A percentile compares a stretch with the other conserved stretches of the same genome.
Conservation (phyloP, 2,329 filamentous ascomycete species). For the Chrysosporium queenslandicum region DNA sequence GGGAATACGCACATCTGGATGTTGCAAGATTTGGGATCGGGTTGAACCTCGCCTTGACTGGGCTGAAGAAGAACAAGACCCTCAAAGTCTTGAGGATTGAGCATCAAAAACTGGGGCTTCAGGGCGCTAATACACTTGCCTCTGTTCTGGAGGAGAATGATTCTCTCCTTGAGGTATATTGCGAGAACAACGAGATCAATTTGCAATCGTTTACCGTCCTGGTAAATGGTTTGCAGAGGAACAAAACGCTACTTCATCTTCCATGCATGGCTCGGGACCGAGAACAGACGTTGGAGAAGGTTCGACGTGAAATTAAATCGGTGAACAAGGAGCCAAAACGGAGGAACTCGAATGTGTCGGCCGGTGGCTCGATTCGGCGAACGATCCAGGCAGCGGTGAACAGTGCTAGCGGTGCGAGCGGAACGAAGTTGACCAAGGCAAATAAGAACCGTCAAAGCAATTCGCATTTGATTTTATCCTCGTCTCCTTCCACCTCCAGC, state of each 20-base stretch:
- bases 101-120: constrained; percentile 57
- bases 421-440: constrained; percentile 28
- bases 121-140: constrained; percentile 58
- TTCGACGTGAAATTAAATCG: constrained; percentile 47
- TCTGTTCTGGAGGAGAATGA: constrained; percentile 57
- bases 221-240: constrained; percentile 58
- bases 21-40: constrained; percentile 59
- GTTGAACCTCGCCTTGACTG: constrained; percentile 55
- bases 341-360: constrained; percentile 21
- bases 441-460: constrained; percentile 13
- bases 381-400: constrained; percentile 36
- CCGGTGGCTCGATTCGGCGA: constrained; percentile 35
- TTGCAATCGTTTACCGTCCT: constrained; percentile 60
- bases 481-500: constrained; percentile 14
- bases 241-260: constrained; percentile 52
- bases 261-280: constrained; percentile 55
- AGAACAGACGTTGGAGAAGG: constrained; percentile 50
- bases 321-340: constrained; percentile 35
- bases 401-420: constrained; percentile 20
- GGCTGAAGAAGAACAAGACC: constrained; percentile 53
- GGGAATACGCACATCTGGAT: constrained; percentile 61
- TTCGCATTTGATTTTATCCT: constrained; percentile 1
- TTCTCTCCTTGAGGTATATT: constrained; percentile 55
- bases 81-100: constrained; percentile 55
- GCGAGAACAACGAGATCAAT: constrained; percentile 62